Evolutionary conservation across 768 basidiomycete genomes (phyloP).

Genomic region (Collybia sordida): DNA sequence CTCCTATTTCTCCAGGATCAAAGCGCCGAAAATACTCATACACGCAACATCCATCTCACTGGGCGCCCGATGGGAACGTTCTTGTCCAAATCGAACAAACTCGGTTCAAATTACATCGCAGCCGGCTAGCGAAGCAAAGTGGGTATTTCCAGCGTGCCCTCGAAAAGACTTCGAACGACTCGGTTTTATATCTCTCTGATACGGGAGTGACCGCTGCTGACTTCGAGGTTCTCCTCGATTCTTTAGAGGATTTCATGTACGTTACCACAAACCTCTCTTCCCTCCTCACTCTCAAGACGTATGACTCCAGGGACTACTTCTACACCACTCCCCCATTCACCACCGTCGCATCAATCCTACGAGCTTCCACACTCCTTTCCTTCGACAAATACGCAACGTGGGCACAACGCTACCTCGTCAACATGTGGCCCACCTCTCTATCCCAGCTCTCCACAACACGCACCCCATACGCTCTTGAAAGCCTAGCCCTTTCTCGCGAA

Average conservation of each 20-base stretch:
- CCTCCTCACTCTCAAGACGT: slow-evolving; percentile 2
- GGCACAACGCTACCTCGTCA: slow-evolving; percentile 24
- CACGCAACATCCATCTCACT: slow-evolving; percentile 16
- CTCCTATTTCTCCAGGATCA: too few species aligned
- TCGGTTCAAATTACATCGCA: slow-evolving; percentile 34
- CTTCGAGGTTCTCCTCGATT: slow-evolving; percentile 28
- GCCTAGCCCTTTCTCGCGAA: slow-evolving; percentile 26
- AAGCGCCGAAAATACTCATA: not conserved
- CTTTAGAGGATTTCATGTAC: slow-evolving; percentile 33
- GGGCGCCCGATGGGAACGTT: slow-evolving; percentile 34
- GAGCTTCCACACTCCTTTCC: slow-evolving; percentile 28
- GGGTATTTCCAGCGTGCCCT: slow-evolving; percentile 28
- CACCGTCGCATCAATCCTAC: slow-evolving; percentile 28
- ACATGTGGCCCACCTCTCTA: slow-evolving; percentile 30
- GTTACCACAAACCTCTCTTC: slow-evolving; percentile 6
- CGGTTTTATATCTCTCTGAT: slow-evolving; percentile 13
- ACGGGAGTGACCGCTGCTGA: slow-evolving; percentile 24
- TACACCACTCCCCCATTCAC: slow-evolving; percentile 22
- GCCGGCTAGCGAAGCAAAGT: slow-evolving; percentile 28
- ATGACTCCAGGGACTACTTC: slow-evolving; percentile 13
- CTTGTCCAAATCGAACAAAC: slow-evolving; percentile 31
- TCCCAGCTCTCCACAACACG: slow-evolving; percentile 13
- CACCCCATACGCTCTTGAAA: slow-evolving; percentile 24
- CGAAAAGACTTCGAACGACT: slow-evolving; percentile 12
- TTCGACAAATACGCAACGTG: slow-evolving; percentile 26